Evolutionary conservation across 2,329 filamentous ascomycete genomes (phyloP).

Genomic region (Aspergillus sergii): DNA sequence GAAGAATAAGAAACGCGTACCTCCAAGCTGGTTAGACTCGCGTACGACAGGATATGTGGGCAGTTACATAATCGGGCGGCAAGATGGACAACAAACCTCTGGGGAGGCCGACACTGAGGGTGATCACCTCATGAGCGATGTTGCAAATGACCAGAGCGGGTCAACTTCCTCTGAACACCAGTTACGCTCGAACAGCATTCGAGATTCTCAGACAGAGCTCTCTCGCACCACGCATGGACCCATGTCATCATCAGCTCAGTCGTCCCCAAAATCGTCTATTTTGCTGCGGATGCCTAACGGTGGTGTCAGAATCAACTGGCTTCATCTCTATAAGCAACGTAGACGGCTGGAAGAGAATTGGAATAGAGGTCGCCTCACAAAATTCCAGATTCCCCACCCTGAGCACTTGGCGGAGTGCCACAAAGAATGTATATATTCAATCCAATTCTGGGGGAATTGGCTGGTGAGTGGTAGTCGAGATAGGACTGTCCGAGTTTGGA

Average conservation of each 20-base stretch:
- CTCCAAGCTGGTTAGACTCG: slow-evolving; percentile 47
- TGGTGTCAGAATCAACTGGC: slow-evolving; percentile 75
- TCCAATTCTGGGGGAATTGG: slow-evolving; percentile 83
- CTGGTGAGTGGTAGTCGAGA: slow-evolving; percentile 94
- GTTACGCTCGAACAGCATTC: slow-evolving; percentile 20
- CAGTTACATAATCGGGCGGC: slow-evolving; percentile 4
- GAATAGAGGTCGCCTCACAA: slow-evolving; percentile 77
- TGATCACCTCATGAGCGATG: slow-evolving; percentile 49
- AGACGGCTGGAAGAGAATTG: slow-evolving; percentile 86
- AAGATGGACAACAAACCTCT: slow-evolving; percentile 8
- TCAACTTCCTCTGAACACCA: slow-evolving; percentile 20
- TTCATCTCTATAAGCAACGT: slow-evolving; percentile 87
- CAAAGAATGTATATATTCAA: slow-evolving; percentile 88
- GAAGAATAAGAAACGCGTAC: slow-evolving; percentile 56
- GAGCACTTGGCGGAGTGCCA: slow-evolving; percentile 80
- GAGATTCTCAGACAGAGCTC: slow-evolving; percentile 10
- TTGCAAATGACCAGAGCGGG: slow-evolving; percentile 26
- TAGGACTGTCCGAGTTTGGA: slow-evolving; percentile 84
- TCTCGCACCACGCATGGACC: slow-evolving; percentile 14
- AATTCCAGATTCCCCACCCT: slow-evolving; percentile 90
- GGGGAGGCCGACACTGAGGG: slow-evolving; percentile 38
- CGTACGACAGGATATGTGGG: slow-evolving; percentile 30
- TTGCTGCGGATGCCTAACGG: slow-evolving; percentile 37
- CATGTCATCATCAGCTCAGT: slow-evolving; percentile 14
- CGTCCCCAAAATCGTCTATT: slow-evolving; percentile 35